Evolutionary conservation across 495 filamentous ascomycete genomes (phyloP).

Genomic region (Xylaria palmicola): DNA sequence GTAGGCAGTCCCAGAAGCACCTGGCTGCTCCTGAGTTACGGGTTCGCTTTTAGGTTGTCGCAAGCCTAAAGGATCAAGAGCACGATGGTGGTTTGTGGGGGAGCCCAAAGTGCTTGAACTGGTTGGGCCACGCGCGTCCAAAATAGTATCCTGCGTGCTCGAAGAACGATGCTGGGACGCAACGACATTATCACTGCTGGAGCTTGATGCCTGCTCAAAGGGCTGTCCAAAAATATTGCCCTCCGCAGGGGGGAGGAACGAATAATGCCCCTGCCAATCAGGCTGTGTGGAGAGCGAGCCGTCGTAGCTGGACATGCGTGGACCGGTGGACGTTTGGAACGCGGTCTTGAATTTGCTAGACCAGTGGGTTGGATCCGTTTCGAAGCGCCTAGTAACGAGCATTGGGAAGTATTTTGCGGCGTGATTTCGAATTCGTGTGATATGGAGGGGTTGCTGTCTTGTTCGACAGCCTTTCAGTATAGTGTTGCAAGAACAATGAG

Average conservation of each 20-base stretch:
- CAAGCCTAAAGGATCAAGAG: slow-evolving; percentile 45
- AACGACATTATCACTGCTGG: slow-evolving; percentile 40
- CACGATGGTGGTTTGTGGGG: slow-evolving; percentile 38
- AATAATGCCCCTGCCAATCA: slow-evolving; percentile 60
- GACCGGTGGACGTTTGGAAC: slow-evolving; percentile 49
- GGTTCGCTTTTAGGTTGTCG: slow-evolving; percentile 41
- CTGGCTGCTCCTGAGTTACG: slow-evolving; percentile 36
- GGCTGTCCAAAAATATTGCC: slow-evolving; percentile 48
- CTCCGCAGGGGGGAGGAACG: slow-evolving; percentile 53
- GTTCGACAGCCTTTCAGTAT: background rate
- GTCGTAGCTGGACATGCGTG: slow-evolving; percentile 62
- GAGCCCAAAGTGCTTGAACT: slow-evolving; percentile 32
- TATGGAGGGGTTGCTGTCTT: background rate
- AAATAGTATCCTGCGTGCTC: slow-evolving; percentile 34
- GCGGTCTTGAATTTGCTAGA: slow-evolving; percentile 57
- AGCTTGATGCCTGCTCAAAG: slow-evolving; percentile 47
- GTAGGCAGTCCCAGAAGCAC: slow-evolving; percentile 38
- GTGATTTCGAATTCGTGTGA: slow-evolving; percentile 14
- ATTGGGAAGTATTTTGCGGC: slow-evolving; percentile 47
- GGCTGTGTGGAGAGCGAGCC: slow-evolving; percentile 53
- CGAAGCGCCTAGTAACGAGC: slow-evolving; percentile 59
- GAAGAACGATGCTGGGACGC: slow-evolving; percentile 43
- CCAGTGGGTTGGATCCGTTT: slow-evolving; percentile 58
- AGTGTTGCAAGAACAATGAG: background rate
- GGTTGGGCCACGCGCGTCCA: slow-evolving; percentile 34